Percentiles rank a stretch among this genome's conserved stretches.
phyloP scores from a whole-genome alignment of 495 filamentous ascomycete genomes.

The Aspergillus panamensis region DNA sequence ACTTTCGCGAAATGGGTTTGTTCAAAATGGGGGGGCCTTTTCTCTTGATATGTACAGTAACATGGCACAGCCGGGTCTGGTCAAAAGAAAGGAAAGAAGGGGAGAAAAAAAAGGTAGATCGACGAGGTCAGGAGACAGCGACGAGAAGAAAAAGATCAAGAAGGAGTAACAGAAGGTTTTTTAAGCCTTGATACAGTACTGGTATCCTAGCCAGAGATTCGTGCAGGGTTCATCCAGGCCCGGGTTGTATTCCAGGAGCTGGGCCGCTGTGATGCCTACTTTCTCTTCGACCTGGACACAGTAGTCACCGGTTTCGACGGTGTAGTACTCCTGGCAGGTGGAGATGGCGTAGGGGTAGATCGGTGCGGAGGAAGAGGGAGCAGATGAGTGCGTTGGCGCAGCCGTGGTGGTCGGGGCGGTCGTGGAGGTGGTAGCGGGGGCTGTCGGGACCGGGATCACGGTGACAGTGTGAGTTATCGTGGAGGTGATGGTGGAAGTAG shows the following conservation, averaged over 20 bases:
- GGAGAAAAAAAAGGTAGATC: conserved; percentile 1
- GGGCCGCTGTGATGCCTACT: conserved; percentile 24
- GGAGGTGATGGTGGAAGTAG: neutral
- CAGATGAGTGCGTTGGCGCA: neutral
- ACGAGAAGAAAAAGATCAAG: neutral
- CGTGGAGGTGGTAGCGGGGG: neutral
- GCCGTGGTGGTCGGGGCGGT: neutral
- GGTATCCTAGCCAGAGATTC: conserved; percentile 42
- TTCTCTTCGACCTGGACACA: conserved; percentile 37
- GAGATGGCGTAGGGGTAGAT: conserved; percentile 10
- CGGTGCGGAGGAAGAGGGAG: neutral
- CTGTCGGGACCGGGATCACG: neutral
- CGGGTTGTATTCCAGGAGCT: conserved; percentile 39
- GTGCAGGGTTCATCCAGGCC: conserved; percentile 34
- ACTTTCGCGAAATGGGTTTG: neutral
- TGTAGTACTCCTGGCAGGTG: conserved; percentile 41
- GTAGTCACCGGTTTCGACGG: conserved; percentile 38
- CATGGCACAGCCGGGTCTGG: neutral
- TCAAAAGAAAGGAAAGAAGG: neutral
- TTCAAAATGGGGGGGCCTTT: neutral
- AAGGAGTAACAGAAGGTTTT: neutral
- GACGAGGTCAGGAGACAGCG: neutral
- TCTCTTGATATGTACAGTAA: neutral
- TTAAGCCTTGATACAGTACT: conserved; percentile 33
- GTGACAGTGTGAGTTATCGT: neutral